Conservation (phyloP, 2,329 filamentous ascomycete genomes). For the Trichoderma atrobrunneum region DNA sequence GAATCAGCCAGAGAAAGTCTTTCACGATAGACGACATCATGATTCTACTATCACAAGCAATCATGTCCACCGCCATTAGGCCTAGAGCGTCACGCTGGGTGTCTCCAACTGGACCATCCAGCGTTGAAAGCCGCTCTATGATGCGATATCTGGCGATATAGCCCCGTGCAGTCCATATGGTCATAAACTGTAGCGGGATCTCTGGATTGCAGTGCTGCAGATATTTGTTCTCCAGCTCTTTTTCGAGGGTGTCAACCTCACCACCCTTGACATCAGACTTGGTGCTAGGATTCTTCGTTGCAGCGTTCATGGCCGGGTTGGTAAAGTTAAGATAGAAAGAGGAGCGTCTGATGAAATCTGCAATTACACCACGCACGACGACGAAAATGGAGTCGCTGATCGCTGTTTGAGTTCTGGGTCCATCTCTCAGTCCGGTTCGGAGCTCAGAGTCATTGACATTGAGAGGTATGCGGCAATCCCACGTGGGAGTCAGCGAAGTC, state of each 20-base stretch:
- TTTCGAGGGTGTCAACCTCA: background rate
- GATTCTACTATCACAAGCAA: background rate
- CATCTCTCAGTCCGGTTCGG: background rate
- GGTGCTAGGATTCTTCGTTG: background rate
- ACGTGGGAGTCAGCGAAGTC: conserved; percentile 32
- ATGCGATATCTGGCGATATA: background rate
- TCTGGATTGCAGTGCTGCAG: background rate
- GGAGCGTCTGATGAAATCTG: conserved; percentile 7
- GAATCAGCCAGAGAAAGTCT: conserved; percentile 38
- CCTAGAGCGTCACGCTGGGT: background rate
- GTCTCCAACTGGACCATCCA: background rate
- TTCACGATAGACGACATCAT: conserved; percentile 30
- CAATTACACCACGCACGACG: conserved; percentile 24
- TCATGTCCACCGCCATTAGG: background rate
- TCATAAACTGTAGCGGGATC: background rate
- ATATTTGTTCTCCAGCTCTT: background rate
- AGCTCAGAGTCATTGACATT: conserved; percentile 45
- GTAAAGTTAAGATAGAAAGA: background rate
- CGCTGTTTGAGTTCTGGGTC: background rate
- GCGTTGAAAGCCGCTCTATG: background rate
- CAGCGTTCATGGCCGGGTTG: background rate
- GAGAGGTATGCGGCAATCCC: conserved; percentile 42
- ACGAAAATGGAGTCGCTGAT: background rate
- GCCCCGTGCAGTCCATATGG: background rate
- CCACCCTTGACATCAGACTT: background rate